Evolutionary conservation across 176 grass and related monocot genomes (phyloP), one percentile per base, ranked within the genome.

Genomic region (Aegilops sharonensis): DNA sequence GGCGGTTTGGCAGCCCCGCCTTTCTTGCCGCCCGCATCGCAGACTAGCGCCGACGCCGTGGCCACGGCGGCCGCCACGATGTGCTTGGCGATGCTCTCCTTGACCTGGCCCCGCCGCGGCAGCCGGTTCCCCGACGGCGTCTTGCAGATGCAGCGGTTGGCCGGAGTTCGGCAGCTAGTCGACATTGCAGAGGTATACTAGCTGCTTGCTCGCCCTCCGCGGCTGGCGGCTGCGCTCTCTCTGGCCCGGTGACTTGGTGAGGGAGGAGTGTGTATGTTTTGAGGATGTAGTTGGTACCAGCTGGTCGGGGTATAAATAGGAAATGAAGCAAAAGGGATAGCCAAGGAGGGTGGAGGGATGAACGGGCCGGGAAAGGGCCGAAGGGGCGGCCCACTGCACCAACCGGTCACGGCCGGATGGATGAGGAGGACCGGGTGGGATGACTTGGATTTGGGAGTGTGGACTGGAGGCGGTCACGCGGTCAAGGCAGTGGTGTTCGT

Each of bases 31-130:
- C 67, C 68, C 24, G 56, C 39, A 7, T n/a, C 40, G 70, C 70
- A 65, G 52, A 66, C 43, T 3, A 60, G 63, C 64, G 2, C 36
- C 12, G 82, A 78, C 0, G 32, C 85, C 14, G 87, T 29, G 24
- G 86, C 89, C 42, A 37, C 66, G 29, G 69, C 67, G 27, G 68
- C 77, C 2, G 52, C 64, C 35, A 63, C 10, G 48, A 97, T 36
- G 11, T 89, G 71, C 71, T 39, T 91, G 35, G 52, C 39, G 64
- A 97, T 94, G 31, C 21, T 84, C 76, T 82, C 79, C 89, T 91
- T 97, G 70, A 97, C 80, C 72, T 93, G 85, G 12, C 95, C 95
- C 70, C 95, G 78, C 81, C 86, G 84, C 6, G 91, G 95, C 84
- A 72, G 83, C 43, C 87, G 92, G 84, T 90, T 95, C 62, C 89